Base-by-base conservation (phyloP, 2,329 filamentous ascomycete species). In the Aspergillus sergii region DNA sequence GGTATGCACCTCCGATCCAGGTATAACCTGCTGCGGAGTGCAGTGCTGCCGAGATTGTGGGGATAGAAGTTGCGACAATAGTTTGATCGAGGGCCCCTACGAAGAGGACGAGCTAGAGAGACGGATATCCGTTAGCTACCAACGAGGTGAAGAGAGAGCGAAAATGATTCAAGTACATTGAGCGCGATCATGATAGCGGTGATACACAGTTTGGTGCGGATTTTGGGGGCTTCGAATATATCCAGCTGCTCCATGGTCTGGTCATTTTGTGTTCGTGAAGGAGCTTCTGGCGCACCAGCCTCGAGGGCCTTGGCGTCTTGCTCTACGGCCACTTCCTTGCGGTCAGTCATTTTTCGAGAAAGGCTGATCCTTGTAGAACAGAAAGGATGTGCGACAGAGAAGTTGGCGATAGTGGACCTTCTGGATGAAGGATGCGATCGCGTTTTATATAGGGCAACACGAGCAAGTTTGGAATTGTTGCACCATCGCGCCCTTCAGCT, bases 1-100 rank as follows among this genome's bases (percentile, higher is more conserved):
- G 81, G 74, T 91, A 94, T 0, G 91, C 87, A 28, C 85, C 88
- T 0, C 91, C 91, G 64, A 94, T 90, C 92, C 91, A 94, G 16
- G 88, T 88, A 76, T 93, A 94, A 23, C 90, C 91, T 16, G 86
- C 81, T 3, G 86, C 86, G 7, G 90, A 91, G 51, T 87, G 72
- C 64, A 94, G 86, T 63, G 90, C 82, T 36, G 82, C 79, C 19
- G 82, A 80, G 57, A 89, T 89, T 1, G 86, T 87, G 0, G 87
- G 87, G 0, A 89, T 76, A 1, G 87, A 85, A 4, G 87, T 89
- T 0, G 87, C 85, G 58, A 89, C 81, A 66, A 89, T 89, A 0
- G 86, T 87, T 61, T 76, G 72, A 53, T 80, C 77, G 2, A 80
- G 69, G 0, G 78, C 77, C 2, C 76, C 61, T 41, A 69, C 65